phyloP scores from a whole-genome alignment of 305 asterid species.

The Rubia peregrina region DNA sequence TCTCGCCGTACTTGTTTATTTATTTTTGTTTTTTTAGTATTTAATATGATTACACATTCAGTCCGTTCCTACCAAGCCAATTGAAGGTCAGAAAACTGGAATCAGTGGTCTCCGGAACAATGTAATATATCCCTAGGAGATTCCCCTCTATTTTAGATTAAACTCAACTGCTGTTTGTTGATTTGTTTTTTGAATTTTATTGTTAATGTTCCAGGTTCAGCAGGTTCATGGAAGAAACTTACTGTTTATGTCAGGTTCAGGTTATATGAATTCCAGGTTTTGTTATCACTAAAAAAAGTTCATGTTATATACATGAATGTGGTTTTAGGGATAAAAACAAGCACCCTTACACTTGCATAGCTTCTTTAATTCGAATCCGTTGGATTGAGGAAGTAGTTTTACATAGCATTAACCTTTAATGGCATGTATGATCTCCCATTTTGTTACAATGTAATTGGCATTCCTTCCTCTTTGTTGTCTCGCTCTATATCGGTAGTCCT shows the following conservation, averaged over 20 bases:
- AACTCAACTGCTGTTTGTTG: not conserved
- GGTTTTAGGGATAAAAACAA: not conserved
- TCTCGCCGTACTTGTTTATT: not conserved
- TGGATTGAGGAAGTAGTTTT: not conserved
- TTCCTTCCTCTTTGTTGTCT: not conserved
- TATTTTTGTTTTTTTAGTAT: not conserved
- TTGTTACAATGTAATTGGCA: not conserved
- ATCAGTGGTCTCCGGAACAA: slow-evolving; percentile 89
- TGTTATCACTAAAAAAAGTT: not conserved
- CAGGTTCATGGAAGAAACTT: slow-evolving; percentile 67
- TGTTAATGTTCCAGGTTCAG: slow-evolving; percentile 46
- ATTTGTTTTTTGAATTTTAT: not conserved
- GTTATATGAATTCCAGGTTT: slow-evolving; percentile 1
- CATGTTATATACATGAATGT: not conserved
- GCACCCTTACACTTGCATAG: not conserved
- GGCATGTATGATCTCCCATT: not conserved
- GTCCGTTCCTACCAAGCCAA: slow-evolving; percentile 59
- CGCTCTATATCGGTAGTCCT: not conserved
- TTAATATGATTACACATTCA: slow-evolving; percentile 36
- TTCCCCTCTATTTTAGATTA: not conserved
- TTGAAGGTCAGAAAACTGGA: slow-evolving; percentile 93
- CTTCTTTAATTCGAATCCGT: not conserved
- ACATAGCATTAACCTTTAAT: not conserved
- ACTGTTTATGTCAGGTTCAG: slow-evolving; percentile 23
- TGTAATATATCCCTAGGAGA: slow-evolving; percentile 28